Conservation (phyloP, 2,329 filamentous ascomycete genomes). For the Cytospora chrysosperma region DNA sequence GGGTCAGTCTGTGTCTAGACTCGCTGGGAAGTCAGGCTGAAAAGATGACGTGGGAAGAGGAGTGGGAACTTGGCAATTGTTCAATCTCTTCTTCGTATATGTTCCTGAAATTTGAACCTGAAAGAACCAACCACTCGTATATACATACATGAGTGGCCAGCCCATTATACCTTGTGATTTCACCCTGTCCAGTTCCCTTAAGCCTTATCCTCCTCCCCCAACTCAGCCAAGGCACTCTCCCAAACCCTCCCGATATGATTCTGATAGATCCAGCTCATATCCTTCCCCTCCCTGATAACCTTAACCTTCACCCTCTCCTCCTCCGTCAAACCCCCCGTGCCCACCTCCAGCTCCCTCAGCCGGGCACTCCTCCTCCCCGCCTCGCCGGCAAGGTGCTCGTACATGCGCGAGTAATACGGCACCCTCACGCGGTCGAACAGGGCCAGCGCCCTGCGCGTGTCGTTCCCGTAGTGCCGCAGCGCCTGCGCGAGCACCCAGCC, state of each 20-base stretch:
- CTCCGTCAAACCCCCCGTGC: conserved; percentile 13
- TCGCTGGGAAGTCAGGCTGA: neutral
- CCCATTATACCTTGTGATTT: neutral
- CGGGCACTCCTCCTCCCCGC: conserved; percentile 14
- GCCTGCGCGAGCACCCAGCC: conserved; percentile 33
- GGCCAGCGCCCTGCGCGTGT: conserved; percentile 27
- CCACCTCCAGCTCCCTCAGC: conserved; percentile 19
- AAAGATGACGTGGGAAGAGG: neutral
- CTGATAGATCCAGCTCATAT: conserved; percentile 27
- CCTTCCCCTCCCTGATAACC: conserved; percentile 22
- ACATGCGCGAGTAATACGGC: conserved; percentile 34
- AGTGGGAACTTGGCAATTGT: neutral
- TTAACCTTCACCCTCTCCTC: conserved; percentile 24
- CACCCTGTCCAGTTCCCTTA: neutral
- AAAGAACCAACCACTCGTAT: neutral
- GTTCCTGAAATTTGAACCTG: neutral
- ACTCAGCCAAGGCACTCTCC: conserved; percentile 11
- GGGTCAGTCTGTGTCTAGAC: neutral
- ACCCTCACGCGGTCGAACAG: conserved; percentile 32
- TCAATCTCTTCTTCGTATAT: neutral
- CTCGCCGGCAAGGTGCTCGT: conserved; percentile 20
- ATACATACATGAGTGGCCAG: too few relatives aligned
- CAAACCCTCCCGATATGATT: conserved; percentile 25
- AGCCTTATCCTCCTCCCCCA: neutral
- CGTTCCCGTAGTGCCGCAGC: conserved; percentile 29